Percentiles rank a stretch among this genome's conserved stretches.
phyloP scores from a whole-genome alignment of 495 filamentous ascomycete species.

The Penicillium lividum region DNA sequence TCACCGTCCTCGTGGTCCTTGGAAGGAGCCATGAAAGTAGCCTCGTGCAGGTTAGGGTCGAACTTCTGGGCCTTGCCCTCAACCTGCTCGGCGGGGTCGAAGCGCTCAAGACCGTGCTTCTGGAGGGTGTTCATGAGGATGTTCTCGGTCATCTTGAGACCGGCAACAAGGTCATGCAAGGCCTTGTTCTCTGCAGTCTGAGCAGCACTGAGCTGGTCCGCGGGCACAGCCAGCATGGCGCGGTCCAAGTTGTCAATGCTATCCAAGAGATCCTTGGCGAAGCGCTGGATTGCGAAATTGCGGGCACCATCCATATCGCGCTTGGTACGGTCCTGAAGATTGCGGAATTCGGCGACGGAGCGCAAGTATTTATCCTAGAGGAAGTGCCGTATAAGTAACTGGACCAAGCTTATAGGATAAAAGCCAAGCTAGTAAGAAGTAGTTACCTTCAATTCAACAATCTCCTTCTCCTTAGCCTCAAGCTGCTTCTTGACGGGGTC shows the following conservation, averaged over 20 bases:
- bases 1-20: slow-evolving; percentile 83
- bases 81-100: slow-evolving; percentile 68
- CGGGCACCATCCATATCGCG: slow-evolving; percentile 84
- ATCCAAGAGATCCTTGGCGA: slow-evolving; percentile 92
- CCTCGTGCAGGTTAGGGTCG: slow-evolving; percentile 95
- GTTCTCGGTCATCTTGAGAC: slow-evolving; percentile 89
- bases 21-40: slow-evolving; percentile 86
- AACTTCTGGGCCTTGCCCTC: slow-evolving; percentile 64
- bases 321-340: slow-evolving; percentile 91
- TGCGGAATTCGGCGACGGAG: slow-evolving; percentile 92
- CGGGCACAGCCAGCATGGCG: slow-evolving; percentile 75
- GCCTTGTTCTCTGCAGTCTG: slow-evolving; percentile 56
- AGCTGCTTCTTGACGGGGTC: slow-evolving; percentile 62
- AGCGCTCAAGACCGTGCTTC: slow-evolving; percentile 92
- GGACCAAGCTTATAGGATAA: background rate
- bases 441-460: slow-evolving; percentile 80
- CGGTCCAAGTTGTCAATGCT: slow-evolving; percentile 96
- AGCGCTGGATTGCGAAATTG: slow-evolving; percentile 92
- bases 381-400: background rate
- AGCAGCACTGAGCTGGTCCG: slow-evolving; percentile 61
- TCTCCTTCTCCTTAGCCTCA: slow-evolving; percentile 81
- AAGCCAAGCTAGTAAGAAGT: background rate
- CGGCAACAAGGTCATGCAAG: slow-evolving; percentile 78
- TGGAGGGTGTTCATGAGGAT: slow-evolving; percentile 85
- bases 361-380: slow-evolving; percentile 88